Evolutionary conservation across 768 basidiomycete genomes (phyloP), one percentile per base, ranked within the genome.

Genomic region (Panaeolus papilionaceus): DNA sequence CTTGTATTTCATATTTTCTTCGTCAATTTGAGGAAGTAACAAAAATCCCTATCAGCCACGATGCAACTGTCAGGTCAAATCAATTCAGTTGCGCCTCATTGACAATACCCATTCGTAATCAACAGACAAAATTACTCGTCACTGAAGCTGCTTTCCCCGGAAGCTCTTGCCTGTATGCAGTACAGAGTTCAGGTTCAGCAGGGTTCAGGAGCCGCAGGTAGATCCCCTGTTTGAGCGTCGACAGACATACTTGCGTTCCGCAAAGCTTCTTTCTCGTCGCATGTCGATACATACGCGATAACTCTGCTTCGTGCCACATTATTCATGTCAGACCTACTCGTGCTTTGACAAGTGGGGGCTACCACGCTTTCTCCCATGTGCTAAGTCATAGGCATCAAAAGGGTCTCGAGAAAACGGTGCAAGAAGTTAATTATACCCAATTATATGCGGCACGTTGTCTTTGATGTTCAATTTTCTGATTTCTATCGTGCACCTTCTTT

Each of bases 371-470:
- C 33, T 58, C 54, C 54, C 54, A 58, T 58, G 54, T 37, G 33
- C 26, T 9, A 14, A 33, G 33, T 33, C 3, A 33, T 28, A 58
- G 4, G 54, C 54, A 58, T 33, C 54, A 58, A 37, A 58, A 49
- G 54, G 28, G 12, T 16, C 54, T 33, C 28, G 28, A 37, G 14
- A 58, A 49, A 49, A 20, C 20, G 47, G 47, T 20, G 20, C 47
- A 28, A 58, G 54, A 58, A 37, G 54, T 26, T 51, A 23, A 51
- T 51, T 51, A 51, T 51, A 20, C 47, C 47, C 47, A 51, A 51
- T 51, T 23, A 51, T 51, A 51, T 26, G 47, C 26, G 28, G 4
- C 54, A 58, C 54, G 54, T 37, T 58, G 26, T 58, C 28, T 33
- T 33, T 9, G 23, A 18, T 23, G 26, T 16, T 51, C 3, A 33